Conservation (phyloP, 2,329 filamentous ascomycete genomes). For the Clarireedia sp. region DNA sequence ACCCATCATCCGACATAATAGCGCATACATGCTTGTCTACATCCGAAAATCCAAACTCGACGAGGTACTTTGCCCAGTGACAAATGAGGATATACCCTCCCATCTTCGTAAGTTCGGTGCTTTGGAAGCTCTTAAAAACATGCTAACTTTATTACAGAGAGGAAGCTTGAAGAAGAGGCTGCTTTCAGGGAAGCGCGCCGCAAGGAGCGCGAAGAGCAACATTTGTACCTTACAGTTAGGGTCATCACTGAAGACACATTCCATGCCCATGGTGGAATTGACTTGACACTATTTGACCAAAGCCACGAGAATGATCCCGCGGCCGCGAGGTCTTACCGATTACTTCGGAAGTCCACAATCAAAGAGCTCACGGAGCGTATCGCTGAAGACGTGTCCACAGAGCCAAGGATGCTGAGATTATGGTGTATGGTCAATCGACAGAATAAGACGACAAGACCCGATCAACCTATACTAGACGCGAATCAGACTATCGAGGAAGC, state of each 20-base stretch:
- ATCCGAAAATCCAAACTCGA: conserved; percentile 83
- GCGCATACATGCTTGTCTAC: conserved; percentile 98
- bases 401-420: conserved; percentile 65
- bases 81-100: conserved; percentile 68
- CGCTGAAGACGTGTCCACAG: conserved; percentile 59
- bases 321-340: conserved; percentile 62
- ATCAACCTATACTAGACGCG: conserved; percentile 73
- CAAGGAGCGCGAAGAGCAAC: conserved; percentile 89
- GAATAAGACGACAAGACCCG: conserved; percentile 90
- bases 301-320: conserved; percentile 50
- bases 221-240: conserved; percentile 80
- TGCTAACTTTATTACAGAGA: conserved; percentile 41
- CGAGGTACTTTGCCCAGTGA: conserved; percentile 68
- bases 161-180: conserved; percentile 73
- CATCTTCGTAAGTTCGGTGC: conserved; percentile 59
- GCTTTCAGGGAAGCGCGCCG: conserved; percentile 65
- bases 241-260: conserved; percentile 80
- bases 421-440: conserved; percentile 99
- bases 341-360: conserved; percentile 68
- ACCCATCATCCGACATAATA: conserved; percentile 60
- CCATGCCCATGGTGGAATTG: conserved; percentile 71
- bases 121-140: not conserved
- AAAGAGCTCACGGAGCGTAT: conserved; percentile 65
- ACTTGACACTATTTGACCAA: conserved; percentile 64
- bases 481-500: conserved; percentile 73